Evolutionary conservation across 2,329 filamentous ascomycete species (phyloP).

Genomic region (Alternaria solani): DNA sequence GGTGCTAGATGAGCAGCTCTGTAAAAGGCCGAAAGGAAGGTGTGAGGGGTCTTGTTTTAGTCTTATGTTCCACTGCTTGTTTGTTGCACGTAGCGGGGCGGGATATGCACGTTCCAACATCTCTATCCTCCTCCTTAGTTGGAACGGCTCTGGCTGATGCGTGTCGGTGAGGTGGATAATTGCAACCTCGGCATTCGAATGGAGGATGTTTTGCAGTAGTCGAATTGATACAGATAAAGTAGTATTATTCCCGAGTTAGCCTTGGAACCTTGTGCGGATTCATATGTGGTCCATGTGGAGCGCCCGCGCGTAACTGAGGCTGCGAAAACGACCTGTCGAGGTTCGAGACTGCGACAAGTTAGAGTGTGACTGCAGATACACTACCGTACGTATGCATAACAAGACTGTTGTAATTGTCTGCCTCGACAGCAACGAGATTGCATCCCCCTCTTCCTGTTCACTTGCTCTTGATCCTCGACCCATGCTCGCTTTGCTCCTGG

Average conservation of each 20-base stretch:
- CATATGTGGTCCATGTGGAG: background rate
- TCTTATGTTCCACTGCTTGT: background rate
- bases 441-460: background rate
- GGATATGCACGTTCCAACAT: background rate
- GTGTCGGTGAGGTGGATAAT: background rate
- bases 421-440: background rate
- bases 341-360: slow-evolving; percentile 13
- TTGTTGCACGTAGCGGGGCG: background rate
- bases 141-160: background rate
- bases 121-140: background rate
- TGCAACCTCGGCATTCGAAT: background rate
- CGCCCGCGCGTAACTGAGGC: background rate
- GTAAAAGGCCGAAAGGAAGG: background rate
- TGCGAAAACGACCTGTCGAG: slow-evolving; percentile 10
- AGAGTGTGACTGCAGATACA: slow-evolving; percentile 31
- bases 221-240: no score
- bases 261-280: background rate
- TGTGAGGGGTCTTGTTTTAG: background rate
- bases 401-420: slow-evolving; percentile 22
- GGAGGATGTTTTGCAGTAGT: background rate
- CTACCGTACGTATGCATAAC: slow-evolving; percentile 26
- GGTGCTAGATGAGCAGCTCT: background rate
- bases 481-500: background rate
- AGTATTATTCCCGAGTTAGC: no score
- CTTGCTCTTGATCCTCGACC: background rate